Conservation (phyloP, 495 filamentous ascomycete genomes). For the Penicillium waksmanii region DNA sequence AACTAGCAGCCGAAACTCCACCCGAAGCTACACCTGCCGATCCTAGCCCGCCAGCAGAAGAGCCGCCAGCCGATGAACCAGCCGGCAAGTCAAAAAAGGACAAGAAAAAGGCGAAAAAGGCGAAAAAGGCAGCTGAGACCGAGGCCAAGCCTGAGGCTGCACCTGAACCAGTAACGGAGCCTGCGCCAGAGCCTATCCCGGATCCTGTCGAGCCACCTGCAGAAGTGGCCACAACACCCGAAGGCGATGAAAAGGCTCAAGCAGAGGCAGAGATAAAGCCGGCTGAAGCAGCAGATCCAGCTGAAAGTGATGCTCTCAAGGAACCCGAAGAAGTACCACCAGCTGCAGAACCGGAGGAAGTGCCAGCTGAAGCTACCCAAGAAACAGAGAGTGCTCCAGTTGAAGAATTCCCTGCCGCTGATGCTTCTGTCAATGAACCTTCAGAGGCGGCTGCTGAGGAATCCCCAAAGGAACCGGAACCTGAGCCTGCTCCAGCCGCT, state of each 20-base stretch:
- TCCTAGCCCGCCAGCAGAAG: conserved; percentile 11
- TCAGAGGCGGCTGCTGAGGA: too few relatives aligned
- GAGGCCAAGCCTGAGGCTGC: conserved; percentile 8
- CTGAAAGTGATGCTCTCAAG: not conserved
- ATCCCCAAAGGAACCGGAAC: too few relatives aligned
- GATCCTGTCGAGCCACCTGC: not conserved
- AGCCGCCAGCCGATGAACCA: conserved; percentile 15
- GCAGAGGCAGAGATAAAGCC: not conserved
- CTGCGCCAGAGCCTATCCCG: not conserved
- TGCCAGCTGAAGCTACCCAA: too few relatives aligned
- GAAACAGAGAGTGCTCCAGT: too few relatives aligned
- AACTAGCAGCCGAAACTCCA: conserved; percentile 5
- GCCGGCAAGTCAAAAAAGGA: not conserved
- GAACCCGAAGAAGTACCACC: not conserved
- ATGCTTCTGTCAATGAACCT: too few relatives aligned
- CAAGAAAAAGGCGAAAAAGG: not conserved
- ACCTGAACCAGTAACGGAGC: not conserved
- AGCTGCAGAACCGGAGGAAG: not conserved
- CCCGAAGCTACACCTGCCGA: not conserved
- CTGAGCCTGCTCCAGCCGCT: too few relatives aligned
- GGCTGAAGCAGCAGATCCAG: not conserved
- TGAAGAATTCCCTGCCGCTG: too few relatives aligned
- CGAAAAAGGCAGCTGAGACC: not conserved
- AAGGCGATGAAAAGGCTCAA: not conserved
- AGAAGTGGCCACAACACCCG: not conserved